Conservation (phyloP, 1,139 yeast species). For the Lodderomyces margitis region DNA sequence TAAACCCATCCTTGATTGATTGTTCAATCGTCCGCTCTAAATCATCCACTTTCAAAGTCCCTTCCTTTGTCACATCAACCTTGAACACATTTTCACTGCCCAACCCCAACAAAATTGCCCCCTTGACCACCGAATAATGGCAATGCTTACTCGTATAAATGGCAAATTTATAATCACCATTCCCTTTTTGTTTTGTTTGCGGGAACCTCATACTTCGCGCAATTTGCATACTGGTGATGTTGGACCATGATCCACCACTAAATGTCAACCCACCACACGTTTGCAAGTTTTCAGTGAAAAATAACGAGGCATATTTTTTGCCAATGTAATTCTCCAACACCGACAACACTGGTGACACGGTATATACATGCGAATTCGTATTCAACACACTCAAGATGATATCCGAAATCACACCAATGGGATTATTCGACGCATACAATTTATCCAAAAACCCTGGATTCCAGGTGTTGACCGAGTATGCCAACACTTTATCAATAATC, state of each 20-base stretch:
- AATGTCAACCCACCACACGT: constrained; percentile 81
- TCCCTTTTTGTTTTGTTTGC: constrained; percentile 66
- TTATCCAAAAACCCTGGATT: constrained; percentile 84
- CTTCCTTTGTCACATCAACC: constrained; percentile 55
- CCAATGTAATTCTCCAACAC: constrained; percentile 71
- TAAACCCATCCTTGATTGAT: constrained; percentile 51
- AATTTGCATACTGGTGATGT: constrained; percentile 74
- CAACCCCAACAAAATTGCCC: constrained; percentile 74
- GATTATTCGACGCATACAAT: constrained; percentile 79
- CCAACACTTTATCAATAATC: constrained; percentile 57
- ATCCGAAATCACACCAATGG: constrained; percentile 79
- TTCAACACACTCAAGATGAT: constrained; percentile 66
- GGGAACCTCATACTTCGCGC: constrained; percentile 71
- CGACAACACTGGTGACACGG: constrained; percentile 81
- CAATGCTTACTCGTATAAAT: constrained; percentile 70
- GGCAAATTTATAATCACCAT: constrained; percentile 56
- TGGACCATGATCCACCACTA: constrained; percentile 88
- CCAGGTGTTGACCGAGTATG: constrained; percentile 82
- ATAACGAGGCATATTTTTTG: constrained; percentile 64
- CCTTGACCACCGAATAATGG: constrained; percentile 81
- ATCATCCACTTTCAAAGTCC: constrained; percentile 53
- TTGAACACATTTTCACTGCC: constrained; percentile 66
- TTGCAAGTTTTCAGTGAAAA: constrained; percentile 36
- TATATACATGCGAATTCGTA: constrained; percentile 83
- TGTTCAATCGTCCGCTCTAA: constrained; percentile 46